Evolutionary conservation across 352 stramenopile genomes (phyloP).

Genomic region (Plasmopara viticola): DNA sequence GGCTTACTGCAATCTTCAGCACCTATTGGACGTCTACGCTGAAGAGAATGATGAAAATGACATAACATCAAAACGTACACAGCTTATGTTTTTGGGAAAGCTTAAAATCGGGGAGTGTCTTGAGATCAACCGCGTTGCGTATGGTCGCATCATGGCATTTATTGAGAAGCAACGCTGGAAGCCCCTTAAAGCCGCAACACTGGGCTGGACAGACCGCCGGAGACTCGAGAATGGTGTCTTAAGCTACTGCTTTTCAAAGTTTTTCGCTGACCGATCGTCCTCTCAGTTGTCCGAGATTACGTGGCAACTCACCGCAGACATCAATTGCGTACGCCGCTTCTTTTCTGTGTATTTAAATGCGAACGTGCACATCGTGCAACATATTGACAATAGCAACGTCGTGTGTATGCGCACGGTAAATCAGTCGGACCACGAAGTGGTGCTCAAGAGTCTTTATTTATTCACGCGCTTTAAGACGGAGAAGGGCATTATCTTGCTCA

Average conservation of each 20-base stretch:
- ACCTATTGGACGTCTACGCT: constrained; percentile 34
- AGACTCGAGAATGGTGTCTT: constrained; percentile 21
- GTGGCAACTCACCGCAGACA: constrained; percentile 27
- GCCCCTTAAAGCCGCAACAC: constrained; percentile 23
- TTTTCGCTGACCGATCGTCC: constrained; percentile 24
- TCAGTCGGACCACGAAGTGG: constrained; percentile 32
- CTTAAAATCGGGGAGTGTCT: constrained; percentile 42
- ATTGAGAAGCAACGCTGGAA: constrained; percentile 32
- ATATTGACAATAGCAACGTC: constrained; percentile 37
- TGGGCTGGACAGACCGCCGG: constrained; percentile 40
- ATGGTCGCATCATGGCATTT: constrained; percentile 29
- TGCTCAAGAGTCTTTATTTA: constrained; percentile 38
- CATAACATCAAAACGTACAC: constrained; percentile 16
- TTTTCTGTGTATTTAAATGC: constrained; percentile 44
- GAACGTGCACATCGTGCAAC: constrained; percentile 31
- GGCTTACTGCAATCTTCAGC: constrained; percentile 38
- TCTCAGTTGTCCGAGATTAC: constrained; percentile 23
- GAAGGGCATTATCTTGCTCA: constrained; percentile 32
- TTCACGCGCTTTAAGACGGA: constrained; percentile 45
- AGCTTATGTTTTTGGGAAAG: constrained; percentile 31
- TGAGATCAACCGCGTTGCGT: constrained; percentile 33
- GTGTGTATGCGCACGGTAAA: constrained; percentile 37
- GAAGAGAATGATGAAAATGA: constrained; percentile 19
- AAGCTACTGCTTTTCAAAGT: constrained; percentile 40
- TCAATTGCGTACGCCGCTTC: constrained; percentile 21